Base-by-base conservation (phyloP, 345 rosid species). In the Gynandropsis gynandra region DNA sequence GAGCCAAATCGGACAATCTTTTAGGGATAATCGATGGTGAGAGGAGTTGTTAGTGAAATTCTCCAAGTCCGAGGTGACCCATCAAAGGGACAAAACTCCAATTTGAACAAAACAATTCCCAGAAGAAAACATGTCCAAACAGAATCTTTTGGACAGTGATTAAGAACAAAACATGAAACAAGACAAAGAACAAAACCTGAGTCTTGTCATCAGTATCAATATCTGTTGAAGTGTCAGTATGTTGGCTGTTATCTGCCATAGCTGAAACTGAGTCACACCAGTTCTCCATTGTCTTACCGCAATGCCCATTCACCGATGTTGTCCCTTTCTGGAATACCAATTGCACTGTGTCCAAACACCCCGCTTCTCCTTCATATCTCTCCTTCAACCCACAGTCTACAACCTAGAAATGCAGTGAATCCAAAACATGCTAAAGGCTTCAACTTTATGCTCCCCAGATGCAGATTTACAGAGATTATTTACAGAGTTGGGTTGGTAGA, bases 221-320 rank as follows among this genome's bases (percentile, higher is more conserved):
- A 75, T 85, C 97, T 65, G 95, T 85, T 31, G 95, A 85, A 69
- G 95, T 83, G 77, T 85, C 97, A 69, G 97, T 89, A 58, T 85
- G 95, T 64, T 81, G 97, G 82, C 95, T 81, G 63, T 77, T 77
- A 65, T 80, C 93, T 19, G 78, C 88, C 72, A 82, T 71, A 45
- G 74, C 87, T 59, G 92, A 88, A 47, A 66, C 65, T 56, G 72
- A 67, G 32, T 89, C 95, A 33, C 78, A 87, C 95, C 97, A 82
- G 63, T 77, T 89, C 77, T 85, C 95, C 59, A 74, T 70, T 43
- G 54, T 53, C 9, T 15, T 18, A 10, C 18, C 18, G 21, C 40
- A 36, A 42, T 73, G 74, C 50, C 77, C 81, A 38, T 70, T 80
- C 67, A 82, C 87, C 70, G 80, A 88, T 64, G 78, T 48, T 64